Percentiles rank a stretch among this genome's conserved stretches.
Evolutionary conservation across 176 grass and related monocot species (phyloP).

Genomic region (Phoenix dactylifera): DNA sequence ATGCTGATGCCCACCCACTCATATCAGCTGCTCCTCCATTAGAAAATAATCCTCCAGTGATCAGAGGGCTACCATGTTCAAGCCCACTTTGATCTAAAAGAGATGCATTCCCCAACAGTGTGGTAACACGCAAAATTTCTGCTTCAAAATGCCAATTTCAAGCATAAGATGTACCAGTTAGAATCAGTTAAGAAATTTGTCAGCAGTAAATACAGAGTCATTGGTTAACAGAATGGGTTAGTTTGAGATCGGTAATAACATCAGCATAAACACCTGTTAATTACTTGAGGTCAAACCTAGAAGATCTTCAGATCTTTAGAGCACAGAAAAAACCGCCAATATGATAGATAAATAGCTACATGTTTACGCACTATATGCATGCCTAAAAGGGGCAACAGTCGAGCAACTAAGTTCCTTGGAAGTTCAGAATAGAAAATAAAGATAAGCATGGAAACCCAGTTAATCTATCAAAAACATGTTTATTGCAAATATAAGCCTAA

Average conservation of each 20-base stretch:
- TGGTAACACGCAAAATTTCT: constrained; percentile 99
- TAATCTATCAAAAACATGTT: too few species aligned
- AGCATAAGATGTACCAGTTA: constrained; percentile 80
- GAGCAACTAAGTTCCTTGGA: too few species aligned
- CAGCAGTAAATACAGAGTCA: constrained; percentile 42
- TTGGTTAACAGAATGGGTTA: constrained; percentile 25
- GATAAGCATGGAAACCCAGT: too few species aligned
- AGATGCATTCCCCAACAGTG: constrained; percentile 81
- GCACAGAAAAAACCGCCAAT: too few species aligned
- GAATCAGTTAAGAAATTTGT: constrained; percentile 77
- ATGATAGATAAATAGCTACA: too few species aligned
- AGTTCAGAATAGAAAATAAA: too few species aligned
- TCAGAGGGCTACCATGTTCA: constrained; percentile 99
- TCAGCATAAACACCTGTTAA: background rate
- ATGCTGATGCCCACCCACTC: constrained; percentile 76
- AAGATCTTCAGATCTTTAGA: too few species aligned
- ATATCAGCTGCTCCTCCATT: constrained; percentile 68
- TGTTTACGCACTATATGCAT: too few species aligned
- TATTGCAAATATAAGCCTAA: too few species aligned
- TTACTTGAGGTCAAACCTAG: background rate
- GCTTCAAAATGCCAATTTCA: constrained; percentile 97
- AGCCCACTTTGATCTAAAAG: constrained; percentile 83
- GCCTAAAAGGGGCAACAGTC: too few species aligned
- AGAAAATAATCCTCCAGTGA: constrained; percentile 79
- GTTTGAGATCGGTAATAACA: constrained; percentile 21